Conservation (phyloP, 805 yeast genomes). For the Brettanomyces custersianus region DNA sequence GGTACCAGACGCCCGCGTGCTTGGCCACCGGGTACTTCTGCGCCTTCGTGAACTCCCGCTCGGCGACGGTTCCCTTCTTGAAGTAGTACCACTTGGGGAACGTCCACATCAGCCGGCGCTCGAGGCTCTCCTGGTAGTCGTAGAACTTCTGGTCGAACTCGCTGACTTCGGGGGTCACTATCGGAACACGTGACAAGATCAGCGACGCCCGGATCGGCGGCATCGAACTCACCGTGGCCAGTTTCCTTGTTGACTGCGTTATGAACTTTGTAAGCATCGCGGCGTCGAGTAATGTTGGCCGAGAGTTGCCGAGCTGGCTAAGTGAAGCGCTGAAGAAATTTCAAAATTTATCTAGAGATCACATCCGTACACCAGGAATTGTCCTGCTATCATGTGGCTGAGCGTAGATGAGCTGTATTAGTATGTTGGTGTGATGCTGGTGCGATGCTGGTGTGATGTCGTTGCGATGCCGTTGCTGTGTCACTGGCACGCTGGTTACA, state of each 20-base stretch:
- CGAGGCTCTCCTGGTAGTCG: constrained; percentile 76
- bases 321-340: not conserved
- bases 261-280: too few relatives aligned
- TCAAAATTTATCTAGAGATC: too few relatives aligned
- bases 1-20: constrained; percentile 69
- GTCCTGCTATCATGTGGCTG: too few relatives aligned
- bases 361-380: too few relatives aligned
- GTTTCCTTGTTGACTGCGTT: too few relatives aligned
- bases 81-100: constrained; percentile 91
- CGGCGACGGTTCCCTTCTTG: constrained; percentile 82
- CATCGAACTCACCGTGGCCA: constrained; percentile 4
- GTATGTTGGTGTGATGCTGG: too few relatives aligned
- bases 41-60: constrained; percentile 64
- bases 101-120: constrained; percentile 93
- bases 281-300: too few relatives aligned
- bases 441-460: too few relatives aligned
- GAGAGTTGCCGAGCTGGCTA: not conserved
- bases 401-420: too few relatives aligned
- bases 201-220: constrained; percentile 42
- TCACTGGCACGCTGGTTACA: too few relatives aligned
- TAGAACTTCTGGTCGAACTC: constrained; percentile 69
- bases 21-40: constrained; percentile 69
- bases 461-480: too few relatives aligned
- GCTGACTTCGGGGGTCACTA: constrained; percentile 69
- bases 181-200: constrained; percentile 72